phyloP scores from a whole-genome alignment of 805 yeast genomes.

The Candida vaughaniae region DNA sequence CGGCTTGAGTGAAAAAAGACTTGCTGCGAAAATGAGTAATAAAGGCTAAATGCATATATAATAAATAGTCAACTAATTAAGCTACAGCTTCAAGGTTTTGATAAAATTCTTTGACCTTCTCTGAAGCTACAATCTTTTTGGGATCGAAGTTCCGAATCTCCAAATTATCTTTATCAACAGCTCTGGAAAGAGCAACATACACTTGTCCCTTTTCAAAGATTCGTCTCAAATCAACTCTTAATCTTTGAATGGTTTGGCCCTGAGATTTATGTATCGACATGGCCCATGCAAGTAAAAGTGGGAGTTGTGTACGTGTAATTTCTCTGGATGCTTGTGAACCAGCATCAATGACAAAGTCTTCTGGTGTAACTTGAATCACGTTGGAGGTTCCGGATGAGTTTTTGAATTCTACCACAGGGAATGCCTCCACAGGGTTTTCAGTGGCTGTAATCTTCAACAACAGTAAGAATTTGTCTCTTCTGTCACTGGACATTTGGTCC shows the following conservation, averaged over 20 bases:
- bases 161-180: conserved; percentile 61
- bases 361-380: conserved; percentile 22
- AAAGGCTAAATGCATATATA: no score
- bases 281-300: conserved; percentile 78
- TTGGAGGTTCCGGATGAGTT: conserved; percentile 28
- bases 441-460: conserved; percentile 20
- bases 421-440: conserved; percentile 11
- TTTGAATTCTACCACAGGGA: conserved; percentile 51
- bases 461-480: conserved; percentile 19
- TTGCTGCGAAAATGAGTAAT: conserved; percentile 2
- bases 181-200: conserved; percentile 80
- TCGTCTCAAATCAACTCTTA: conserved; percentile 63
- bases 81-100: conserved; percentile 9
- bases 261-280: conserved; percentile 82
- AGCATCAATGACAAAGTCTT: conserved; percentile 32
- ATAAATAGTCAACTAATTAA: no score
- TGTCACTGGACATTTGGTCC: conserved; percentile 23
- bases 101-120: conserved; percentile 35
- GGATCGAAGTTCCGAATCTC: conserved; percentile 68
- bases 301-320: conserved; percentile 56
- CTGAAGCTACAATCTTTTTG: conserved; percentile 44
- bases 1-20: neutral
- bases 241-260: conserved; percentile 75
- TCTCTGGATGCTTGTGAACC: conserved; percentile 11
- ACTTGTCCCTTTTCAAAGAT: conserved; percentile 82